Conservation (phyloP, 345 rosid species). For the Pistacia integerrima region DNA sequence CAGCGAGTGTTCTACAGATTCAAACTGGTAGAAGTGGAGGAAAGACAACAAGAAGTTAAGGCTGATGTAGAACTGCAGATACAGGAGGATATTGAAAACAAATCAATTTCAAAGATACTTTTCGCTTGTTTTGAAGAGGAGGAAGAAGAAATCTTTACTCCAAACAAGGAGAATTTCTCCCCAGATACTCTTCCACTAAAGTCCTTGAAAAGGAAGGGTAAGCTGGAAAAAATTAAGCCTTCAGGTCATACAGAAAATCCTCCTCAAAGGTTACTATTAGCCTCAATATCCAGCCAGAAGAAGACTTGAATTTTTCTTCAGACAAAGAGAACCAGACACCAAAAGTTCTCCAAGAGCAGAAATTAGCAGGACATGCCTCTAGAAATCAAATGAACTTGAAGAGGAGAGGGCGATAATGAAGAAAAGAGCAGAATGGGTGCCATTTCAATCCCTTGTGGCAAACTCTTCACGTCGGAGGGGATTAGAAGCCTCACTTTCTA, state of each 20-base stretch:
- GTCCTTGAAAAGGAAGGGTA: conserved; percentile 48
- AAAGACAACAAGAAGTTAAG: conserved; percentile 30
- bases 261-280: conserved; percentile 31
- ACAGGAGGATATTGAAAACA: conserved; percentile 31
- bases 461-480: conserved; percentile 35
- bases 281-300: conserved; percentile 37
- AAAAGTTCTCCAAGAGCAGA: conserved; percentile 35
- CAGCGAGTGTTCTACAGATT: conserved; percentile 52
- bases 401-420: conserved; percentile 30
- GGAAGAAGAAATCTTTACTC: conserved; percentile 65
- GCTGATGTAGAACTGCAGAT: conserved; percentile 34
- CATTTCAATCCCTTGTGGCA: conserved; percentile 54
- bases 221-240: conserved; percentile 42
- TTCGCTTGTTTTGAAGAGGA: conserved; percentile 35
- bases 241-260: conserved; percentile 30
- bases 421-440: conserved; percentile 46
- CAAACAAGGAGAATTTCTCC: conserved; percentile 83
- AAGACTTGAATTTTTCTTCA: conserved; percentile 30
- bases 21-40: conserved; percentile 51
- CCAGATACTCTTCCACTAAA: conserved; percentile 54
- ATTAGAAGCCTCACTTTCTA: conserved; percentile 30
- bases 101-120: conserved; percentile 28
- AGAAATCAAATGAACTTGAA: conserved; percentile 36
- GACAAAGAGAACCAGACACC: conserved; percentile 58
- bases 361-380: conserved; percentile 24